phyloP scores from a whole-genome alignment of 2,329 filamentous ascomycete species.

The Emericellopsis atlantica region DNA sequence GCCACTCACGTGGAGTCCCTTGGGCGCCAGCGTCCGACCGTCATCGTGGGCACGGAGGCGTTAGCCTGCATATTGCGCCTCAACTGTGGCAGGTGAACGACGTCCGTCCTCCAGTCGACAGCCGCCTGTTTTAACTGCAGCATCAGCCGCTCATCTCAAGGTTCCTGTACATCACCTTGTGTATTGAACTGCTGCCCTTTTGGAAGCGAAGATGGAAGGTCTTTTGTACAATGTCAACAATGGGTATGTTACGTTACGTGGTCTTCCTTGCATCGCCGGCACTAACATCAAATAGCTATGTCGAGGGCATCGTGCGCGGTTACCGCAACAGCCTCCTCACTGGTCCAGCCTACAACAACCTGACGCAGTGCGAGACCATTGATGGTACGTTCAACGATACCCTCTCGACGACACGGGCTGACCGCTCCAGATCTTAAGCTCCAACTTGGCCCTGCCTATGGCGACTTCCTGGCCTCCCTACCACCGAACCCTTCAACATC shows the following conservation, averaged over 20 bases:
- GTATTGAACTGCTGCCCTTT: neutral
- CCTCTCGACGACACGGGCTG: neutral
- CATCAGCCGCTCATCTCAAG: neutral
- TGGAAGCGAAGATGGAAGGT: slow-evolving; percentile 59
- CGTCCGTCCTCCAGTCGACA: neutral
- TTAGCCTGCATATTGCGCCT: neutral
- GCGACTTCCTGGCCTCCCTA: slow-evolving; percentile 87
- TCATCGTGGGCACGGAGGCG: neutral
- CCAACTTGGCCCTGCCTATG: slow-evolving; percentile 90
- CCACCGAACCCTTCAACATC: slow-evolving; percentile 96
- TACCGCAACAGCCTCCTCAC: slow-evolving; percentile 93
- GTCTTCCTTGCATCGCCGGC: slow-evolving; percentile 1
- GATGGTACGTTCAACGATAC: slow-evolving; percentile 51
- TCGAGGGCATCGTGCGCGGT: slow-evolving; percentile 93
- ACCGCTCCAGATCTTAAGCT: slow-evolving; percentile 76
- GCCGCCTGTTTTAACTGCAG: neutral
- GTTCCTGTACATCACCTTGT: neutral
- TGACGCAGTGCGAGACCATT: slow-evolving; percentile 95
- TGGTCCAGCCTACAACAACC: slow-evolving; percentile 80
- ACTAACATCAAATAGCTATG: slow-evolving; percentile 51
- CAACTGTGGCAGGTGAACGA: neutral
- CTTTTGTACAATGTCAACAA: slow-evolving; percentile 91
- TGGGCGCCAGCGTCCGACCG: neutral
- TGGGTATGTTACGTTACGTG: slow-evolving; percentile 45
- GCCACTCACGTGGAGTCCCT: slow-evolving; percentile 9